Base-by-base conservation (phyloP, 768 basidiomycete species). In the Crassisporium funariophilum region DNA sequence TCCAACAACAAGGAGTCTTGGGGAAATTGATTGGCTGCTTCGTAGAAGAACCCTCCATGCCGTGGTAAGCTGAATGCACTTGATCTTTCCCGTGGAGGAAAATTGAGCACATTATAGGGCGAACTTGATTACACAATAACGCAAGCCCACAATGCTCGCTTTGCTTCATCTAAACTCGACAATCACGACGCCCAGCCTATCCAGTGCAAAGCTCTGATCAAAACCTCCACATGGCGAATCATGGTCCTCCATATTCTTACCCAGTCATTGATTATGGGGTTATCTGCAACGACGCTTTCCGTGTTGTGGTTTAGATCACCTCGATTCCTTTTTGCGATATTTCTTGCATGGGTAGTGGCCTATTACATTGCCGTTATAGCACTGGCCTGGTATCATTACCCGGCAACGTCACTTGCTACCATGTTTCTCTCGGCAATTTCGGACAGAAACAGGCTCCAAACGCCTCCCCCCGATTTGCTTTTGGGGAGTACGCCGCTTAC, bases 21-120 rank as follows among this genome's bases (percentile, higher is more conserved):
- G 82, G 22, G 87, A 91, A 59, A 71, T 88, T 40, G 88, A 88
- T 59, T 91, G 90, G 90, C 69, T 90, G 24, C 78, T 84, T 46
- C 79, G 85, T 41, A 75, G 90, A 42, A 78, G 88, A 47, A 88
- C 83, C 60, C 67, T 86, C 22, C 84, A 81, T 57, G 76, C 78
- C 46, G 80, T 86, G 69, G 88, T 90, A 62, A 60, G 84, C 70
- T 40, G 31, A 39, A 25, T 44, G 9, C 25, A 27, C 38, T 38
- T 47, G 47, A 43, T 37, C 24, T 29, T 50, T 38, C 16, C 38
- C 13, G 41, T n/a, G 29, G 21, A 19, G 12, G 50, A 40, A n/a
- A n/a, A n/a, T n/a, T 52, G 53, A 47, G 58, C 45, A 44, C 50
- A 48, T 41, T 53, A 7, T 61, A 91, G 87, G 85, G 81, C 44